Conservation (phyloP, 805 yeast genomes). For the Grigorovia transvaalensis region DNA sequence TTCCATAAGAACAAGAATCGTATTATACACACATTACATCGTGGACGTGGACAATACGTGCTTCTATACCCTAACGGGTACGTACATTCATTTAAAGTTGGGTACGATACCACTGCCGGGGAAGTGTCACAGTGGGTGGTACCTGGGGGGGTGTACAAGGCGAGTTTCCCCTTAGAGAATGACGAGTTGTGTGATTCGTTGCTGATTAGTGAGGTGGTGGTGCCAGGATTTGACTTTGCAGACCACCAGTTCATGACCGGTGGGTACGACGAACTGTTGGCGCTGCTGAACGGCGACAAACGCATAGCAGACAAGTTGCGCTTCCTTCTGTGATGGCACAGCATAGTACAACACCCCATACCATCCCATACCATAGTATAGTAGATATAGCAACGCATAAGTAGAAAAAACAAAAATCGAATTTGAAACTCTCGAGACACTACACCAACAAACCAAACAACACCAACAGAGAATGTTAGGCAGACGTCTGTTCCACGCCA, state of each 20-base stretch:
- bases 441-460: background rate
- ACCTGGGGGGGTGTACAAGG: slow-evolving; percentile 51
- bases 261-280: slow-evolving; percentile 18
- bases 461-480: background rate
- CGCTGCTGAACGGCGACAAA: slow-evolving; percentile 25
- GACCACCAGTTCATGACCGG: slow-evolving; percentile 40
- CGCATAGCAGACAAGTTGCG: background rate
- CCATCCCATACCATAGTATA: too few species aligned
- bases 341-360: background rate
- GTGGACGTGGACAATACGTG: slow-evolving; percentile 47
- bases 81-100: slow-evolving; percentile 42
- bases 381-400: too few species aligned
- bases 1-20: slow-evolving; percentile 43
- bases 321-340: background rate
- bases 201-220: slow-evolving; percentile 47
- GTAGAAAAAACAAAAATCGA: too few species aligned
- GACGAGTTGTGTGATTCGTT: slow-evolving; percentile 32
- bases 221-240: slow-evolving; percentile 49
- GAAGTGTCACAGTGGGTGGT: slow-evolving; percentile 53
- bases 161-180: slow-evolving; percentile 39
- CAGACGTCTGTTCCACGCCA: slow-evolving; percentile 41
- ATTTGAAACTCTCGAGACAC: background rate
- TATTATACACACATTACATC: slow-evolving; percentile 44
- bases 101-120: slow-evolving; percentile 37
- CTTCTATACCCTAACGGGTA: slow-evolving; percentile 41